Conservation (phyloP, 129 eudicot species). For the Gnaphalium uliginosum region DNA sequence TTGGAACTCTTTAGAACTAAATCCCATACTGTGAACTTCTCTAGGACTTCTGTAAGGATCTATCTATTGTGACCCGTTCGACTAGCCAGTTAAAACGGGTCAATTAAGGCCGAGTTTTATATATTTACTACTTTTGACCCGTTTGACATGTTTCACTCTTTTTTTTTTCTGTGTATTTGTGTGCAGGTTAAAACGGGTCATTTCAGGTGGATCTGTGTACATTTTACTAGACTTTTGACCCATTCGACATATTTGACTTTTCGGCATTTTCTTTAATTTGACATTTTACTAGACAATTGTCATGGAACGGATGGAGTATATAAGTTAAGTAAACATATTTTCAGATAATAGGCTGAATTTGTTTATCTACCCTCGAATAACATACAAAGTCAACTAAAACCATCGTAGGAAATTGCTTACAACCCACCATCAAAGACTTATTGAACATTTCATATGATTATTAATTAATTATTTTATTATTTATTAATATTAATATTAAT, state of each 20-base stretch:
- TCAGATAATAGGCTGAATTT: background rate
- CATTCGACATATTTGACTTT: background rate
- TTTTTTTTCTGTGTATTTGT: background rate
- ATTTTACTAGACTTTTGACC: background rate
- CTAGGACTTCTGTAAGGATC: background rate
- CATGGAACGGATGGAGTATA: no score
- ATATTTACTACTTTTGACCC: no score
- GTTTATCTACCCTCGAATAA: background rate
- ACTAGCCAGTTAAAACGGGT: no score
- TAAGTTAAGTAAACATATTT: background rate
- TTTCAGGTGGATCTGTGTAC: background rate
- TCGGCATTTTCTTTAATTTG: no score
- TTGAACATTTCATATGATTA: background rate
- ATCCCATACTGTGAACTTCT: background rate
- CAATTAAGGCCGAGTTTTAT: no score
- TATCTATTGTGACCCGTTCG: no score
- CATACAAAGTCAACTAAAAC: constrained; percentile 11
- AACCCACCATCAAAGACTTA: constrained; percentile 24
- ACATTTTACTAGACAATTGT: no score
- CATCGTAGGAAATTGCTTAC: constrained; percentile 20
- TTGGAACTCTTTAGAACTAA: background rate
- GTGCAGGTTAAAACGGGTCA: background rate
- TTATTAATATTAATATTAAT: background rate
- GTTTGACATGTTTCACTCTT: no score
- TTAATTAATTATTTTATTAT: no score